Base-by-base conservation (phyloP, 495 filamentous ascomycete species). In the Tricharina praecox region DNA sequence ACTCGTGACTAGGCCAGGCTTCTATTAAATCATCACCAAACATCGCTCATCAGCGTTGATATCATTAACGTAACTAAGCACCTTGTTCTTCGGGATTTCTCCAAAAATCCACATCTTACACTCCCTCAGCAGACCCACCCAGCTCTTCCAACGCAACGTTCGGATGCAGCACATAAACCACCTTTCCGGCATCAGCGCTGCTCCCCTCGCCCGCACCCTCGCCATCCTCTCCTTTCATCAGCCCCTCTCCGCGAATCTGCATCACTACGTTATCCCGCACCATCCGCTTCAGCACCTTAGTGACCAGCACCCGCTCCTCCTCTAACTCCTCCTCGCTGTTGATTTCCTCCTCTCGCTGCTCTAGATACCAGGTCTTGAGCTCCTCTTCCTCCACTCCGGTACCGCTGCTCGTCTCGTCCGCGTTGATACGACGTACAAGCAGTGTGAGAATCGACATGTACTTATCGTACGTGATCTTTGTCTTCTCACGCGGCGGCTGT, bases 211-310 rank as follows among this genome's bases (percentile, higher is more conserved):
- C 68, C 28, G 71, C 67, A 35, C 70, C 67, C 0, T 71, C 73
- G 33, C 70, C 67, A 1, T 71, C 73, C 11, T 62, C 66, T 7
- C 70, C 67, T 21, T 76, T 75, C 23, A 80, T 68, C 13, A 92
- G 67, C 9, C 85, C 83, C 55, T 92, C 75, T n/a, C 85, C 87
- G 21, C 80, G 72, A 40, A 97, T 82, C 4, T 76, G 83, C 78
- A 96, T 86, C 35, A 97, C 70, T 38, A 94, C 82, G 50, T 90
- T 85, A 57, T 94, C 86, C 83, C 88, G 95, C 53, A 94, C 81
- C 81, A 95, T 92, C 62, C 85, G 77, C 75, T 81, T 93, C 50
- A 96, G 60, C 52, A 96, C 88, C 72, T 94, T 94, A 59, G 67
- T 71, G n/a, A 77, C 78, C 46, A 96, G 60, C 15, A 68, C 71